Base-by-base conservation (phyloP, 768 basidiomycete genomes). In the Agrocybe pediades region DNA sequence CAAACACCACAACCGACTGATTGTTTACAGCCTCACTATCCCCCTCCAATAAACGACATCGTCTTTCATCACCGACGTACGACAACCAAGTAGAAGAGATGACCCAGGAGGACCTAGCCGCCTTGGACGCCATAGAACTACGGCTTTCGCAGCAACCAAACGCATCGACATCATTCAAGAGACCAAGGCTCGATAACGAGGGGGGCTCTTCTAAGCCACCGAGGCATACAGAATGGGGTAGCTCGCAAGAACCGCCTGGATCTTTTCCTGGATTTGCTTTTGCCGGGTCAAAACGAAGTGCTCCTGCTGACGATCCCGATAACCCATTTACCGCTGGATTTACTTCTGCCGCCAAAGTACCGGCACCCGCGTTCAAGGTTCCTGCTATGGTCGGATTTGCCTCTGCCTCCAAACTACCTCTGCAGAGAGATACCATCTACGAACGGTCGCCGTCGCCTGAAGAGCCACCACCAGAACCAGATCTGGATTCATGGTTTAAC, bases 31-130 rank as follows among this genome's bases (percentile, higher is more conserved):
- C 73, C 9, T 66, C 70, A 52, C 65, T 62, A 39, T 81, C 79
- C 5, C 81, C 80, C n/a, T 62, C 71, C 9, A 71, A 73, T 36
- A 89, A 89, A 68, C 76, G 83, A 19, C 80, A 81, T 58, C 75
- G 87, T 39, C 75, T 87, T 24, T 85, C 86, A 0, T 87, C 86
- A 0, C 86, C 87, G 1, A 81, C 81, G 19, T 86, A 84, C 55
- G 86, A 87, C 55, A 72, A 76, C 42, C 78, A 79, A 56, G 62
- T 81, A 20, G 69, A 56, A 6, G 79, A 79, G 19, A 64, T 83
- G 49, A 87, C 78, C 46, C 77, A 82, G 54, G 78, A 83, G 27
- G 80, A 86, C 50, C 64, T 87, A 9, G 69, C 71, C 29, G 83
- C 80, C 3, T 77, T 84, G 41, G 84, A 86, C 62, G 71, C 71